A percentile compares a stretch with the other conserved stretches of the same genome.
phyloP scores from a whole-genome alignment of 2,329 filamentous ascomycete species.

The Westerdykella sp. region DNA sequence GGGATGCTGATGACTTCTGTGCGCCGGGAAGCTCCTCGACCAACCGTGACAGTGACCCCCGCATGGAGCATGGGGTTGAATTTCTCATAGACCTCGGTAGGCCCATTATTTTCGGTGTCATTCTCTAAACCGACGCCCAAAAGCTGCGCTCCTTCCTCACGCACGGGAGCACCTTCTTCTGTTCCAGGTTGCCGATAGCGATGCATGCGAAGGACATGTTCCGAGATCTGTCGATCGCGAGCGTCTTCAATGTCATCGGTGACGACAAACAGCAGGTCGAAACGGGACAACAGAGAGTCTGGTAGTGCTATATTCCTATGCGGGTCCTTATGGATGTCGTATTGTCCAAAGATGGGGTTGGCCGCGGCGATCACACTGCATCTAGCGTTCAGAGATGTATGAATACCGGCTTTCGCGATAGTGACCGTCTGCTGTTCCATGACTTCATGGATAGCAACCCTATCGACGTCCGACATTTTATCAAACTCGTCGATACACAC shows the following conservation, averaged over 20 bases:
- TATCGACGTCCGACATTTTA: conserved; percentile 98
- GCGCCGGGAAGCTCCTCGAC: conserved; percentile 67
- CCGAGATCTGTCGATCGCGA: conserved; percentile 82
- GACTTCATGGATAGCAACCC: conserved; percentile 98
- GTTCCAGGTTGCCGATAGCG: conserved; percentile 86
- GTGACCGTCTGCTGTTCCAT: conserved; percentile 99
- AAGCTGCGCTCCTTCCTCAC: conserved; percentile 77
- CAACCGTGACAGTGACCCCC: conserved; percentile 71
- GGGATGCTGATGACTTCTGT: conserved; percentile 89
- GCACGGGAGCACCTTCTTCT: conserved; percentile 89
- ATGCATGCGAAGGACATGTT: conserved; percentile 97
- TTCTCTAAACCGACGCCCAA: conserved; percentile 81
- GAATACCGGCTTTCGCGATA: conserved; percentile 96
- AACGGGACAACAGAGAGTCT: conserved; percentile 94
- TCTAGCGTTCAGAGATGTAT: conserved; percentile 92
- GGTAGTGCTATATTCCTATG: conserved; percentile 98
- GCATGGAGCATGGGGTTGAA: conserved; percentile 94
- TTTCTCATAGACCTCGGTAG: conserved; percentile 91
- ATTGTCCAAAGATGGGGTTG: conserved; percentile 97
- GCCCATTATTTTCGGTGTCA: conserved; percentile 65
- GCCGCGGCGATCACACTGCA: conserved; percentile 95
- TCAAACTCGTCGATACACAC: conserved; percentile 99
- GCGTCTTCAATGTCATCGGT: conserved; percentile 97
- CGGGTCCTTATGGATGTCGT: conserved; percentile 96
- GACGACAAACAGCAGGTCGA: conserved; percentile 94